A percentile compares a stretch with the other conserved stretches of the same genome.
Evolutionary conservation across 176 grass and related monocot species (phyloP).

Genomic region (Poa pratensis): DNA sequence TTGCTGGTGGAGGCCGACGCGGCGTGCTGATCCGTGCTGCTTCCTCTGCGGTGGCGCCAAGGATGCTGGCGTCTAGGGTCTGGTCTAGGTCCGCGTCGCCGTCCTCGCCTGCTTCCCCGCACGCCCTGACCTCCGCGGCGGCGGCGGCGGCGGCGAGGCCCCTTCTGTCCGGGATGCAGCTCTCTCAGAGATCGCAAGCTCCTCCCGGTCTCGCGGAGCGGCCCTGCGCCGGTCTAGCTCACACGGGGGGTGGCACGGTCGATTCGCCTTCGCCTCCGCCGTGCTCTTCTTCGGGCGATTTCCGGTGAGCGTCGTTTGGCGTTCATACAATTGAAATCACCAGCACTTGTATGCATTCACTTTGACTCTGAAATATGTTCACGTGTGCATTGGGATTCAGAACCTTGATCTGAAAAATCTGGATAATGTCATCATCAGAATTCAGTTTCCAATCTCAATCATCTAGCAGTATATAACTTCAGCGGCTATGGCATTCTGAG

Average conservation of each 20-base stretch:
- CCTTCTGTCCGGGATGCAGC: slow-evolving; percentile 23
- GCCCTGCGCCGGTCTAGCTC: not conserved
- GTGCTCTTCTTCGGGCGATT: slow-evolving; percentile 22
- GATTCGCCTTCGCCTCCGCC: slow-evolving; percentile 12
- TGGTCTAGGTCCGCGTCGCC: slow-evolving; percentile 44
- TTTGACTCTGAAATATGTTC: slow-evolving; percentile 1
- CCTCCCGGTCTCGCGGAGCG: not conserved
- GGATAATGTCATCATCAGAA: not conserved
- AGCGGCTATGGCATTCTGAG: not conserved
- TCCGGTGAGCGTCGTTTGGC: slow-evolving; percentile 18
- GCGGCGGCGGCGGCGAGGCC: slow-evolving; percentile 30
- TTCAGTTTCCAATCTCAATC: not conserved
- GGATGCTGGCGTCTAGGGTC: slow-evolving; percentile 44
- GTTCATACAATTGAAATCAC: not conserved
- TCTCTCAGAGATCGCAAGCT: not conserved
- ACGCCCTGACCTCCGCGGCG: not conserved
- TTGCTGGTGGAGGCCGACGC: slow-evolving; percentile 5
- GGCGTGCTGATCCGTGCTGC: not conserved
- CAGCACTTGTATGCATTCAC: not conserved
- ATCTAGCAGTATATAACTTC: not conserved
- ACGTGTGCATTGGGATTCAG: not conserved
- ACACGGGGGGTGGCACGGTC: not conserved
- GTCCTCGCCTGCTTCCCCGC: slow-evolving; percentile 10
- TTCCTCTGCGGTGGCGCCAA: not conserved
- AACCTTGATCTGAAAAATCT: not conserved